Percentiles rank a stretch among this genome's conserved stretches.
Evolutionary conservation across 106 monocot genomes (phyloP).

Genomic region (Iris macrosiphon): DNA sequence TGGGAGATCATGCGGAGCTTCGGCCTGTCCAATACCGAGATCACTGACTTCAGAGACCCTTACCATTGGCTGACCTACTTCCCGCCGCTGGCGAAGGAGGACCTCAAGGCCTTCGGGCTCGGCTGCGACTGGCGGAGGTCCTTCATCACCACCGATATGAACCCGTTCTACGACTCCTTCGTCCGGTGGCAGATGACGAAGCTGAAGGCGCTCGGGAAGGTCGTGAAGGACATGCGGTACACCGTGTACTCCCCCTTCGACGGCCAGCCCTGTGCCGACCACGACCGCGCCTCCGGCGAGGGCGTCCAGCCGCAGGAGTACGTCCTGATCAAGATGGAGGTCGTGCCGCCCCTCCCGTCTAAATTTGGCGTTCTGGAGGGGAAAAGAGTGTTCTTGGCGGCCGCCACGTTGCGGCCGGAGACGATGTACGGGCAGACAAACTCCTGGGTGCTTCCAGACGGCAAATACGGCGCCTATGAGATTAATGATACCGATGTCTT

Average conservation of each 20-base stretch:
- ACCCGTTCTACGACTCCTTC: slow-evolving; percentile 90
- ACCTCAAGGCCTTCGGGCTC: slow-evolving; percentile 78
- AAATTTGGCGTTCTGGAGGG: slow-evolving; percentile 77
- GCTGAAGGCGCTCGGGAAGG: slow-evolving; percentile 67
- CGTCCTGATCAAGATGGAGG: slow-evolving; percentile 84
- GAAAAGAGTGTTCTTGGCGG: slow-evolving; percentile 64
- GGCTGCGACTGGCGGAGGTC: slow-evolving; percentile 92
- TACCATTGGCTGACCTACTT: slow-evolving; percentile 71
- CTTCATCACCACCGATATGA: slow-evolving; percentile 88
- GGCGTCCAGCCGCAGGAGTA: slow-evolving; percentile 92
- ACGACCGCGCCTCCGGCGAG: slow-evolving; percentile 85
- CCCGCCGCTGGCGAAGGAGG: slow-evolving; percentile 79
- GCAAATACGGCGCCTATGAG: slow-evolving; percentile 93
- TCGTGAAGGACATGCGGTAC: slow-evolving; percentile 78
- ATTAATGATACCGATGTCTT: slow-evolving; percentile 86
- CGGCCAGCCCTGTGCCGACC: slow-evolving; percentile 96
- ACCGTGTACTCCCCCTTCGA: slow-evolving; percentile 85
- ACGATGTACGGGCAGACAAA: slow-evolving; percentile 98
- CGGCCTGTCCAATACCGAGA: slow-evolving; percentile 61
- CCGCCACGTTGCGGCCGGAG: slow-evolving; percentile 91
- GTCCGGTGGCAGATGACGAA: slow-evolving; percentile 88
- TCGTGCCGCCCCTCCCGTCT: slow-evolving; percentile 58
- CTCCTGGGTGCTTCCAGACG: slow-evolving; percentile 88
- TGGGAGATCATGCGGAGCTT: slow-evolving; percentile 94
- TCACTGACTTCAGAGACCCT: slow-evolving; percentile 65